Evolutionary conservation across 176 grass and related monocot genomes (phyloP).

Genomic region (Alloteropsis semialata): DNA sequence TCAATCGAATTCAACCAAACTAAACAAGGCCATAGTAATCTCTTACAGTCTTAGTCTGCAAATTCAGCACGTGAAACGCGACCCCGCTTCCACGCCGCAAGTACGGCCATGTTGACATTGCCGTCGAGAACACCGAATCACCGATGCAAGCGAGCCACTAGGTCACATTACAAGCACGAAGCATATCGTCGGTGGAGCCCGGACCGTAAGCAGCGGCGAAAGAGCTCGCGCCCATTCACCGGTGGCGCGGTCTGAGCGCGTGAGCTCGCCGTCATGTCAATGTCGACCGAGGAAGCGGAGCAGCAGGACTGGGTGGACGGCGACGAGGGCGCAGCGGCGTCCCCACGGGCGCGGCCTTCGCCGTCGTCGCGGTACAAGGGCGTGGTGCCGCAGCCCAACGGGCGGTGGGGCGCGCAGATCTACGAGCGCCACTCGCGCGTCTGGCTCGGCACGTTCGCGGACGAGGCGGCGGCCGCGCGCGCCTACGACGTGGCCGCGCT

Average conservation of each 20-base stretch:
- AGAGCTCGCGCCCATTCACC: neutral
- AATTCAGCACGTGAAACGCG: neutral
- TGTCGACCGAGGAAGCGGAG: neutral
- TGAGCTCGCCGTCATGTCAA: neutral
- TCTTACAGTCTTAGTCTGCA: neutral
- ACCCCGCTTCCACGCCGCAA: neutral
- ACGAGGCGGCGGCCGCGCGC: constrained; percentile 46
- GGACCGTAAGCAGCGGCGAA: neutral
- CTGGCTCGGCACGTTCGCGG: constrained; percentile 87
- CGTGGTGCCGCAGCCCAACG: constrained; percentile 92
- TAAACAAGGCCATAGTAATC: neutral
- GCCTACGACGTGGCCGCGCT: constrained; percentile 86
- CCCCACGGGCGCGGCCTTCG: neutral
- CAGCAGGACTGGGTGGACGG: neutral
- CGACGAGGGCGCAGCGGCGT: neutral
- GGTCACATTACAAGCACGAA: too few relatives aligned
- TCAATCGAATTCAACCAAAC: too few relatives aligned
- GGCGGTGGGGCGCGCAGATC: constrained; percentile 95
- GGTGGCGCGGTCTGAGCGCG: neutral
- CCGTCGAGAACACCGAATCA: neutral
- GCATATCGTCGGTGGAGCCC: neutral
- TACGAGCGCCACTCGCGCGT: constrained; percentile 89
- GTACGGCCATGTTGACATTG: neutral
- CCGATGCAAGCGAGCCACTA: neutral
- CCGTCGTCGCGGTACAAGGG: constrained; percentile 56